These are phyloP conservation scores for Epichloe gansuensis DNA, from an alignment of 2,329 filamentous ascomycete species.

Conservation along the genomic window DNA sequence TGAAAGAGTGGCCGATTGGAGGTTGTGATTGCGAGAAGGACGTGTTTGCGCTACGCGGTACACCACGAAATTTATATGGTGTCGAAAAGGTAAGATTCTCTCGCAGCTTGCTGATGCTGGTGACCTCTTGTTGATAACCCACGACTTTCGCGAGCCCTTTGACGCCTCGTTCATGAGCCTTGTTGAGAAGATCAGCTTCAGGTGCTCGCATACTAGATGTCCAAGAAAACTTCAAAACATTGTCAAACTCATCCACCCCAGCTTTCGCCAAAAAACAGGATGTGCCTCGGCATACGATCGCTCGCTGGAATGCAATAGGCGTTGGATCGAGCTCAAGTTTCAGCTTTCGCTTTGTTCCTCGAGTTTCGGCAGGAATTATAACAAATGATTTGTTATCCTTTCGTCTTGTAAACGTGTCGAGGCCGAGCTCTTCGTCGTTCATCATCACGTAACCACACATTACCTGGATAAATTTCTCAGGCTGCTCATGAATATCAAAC, in stretches of 20 bases:
- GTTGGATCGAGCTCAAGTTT: neutral
- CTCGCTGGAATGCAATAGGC: neutral
- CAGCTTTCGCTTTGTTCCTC: neutral
- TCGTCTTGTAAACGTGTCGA: constrained; percentile 1
- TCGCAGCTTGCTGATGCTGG: neutral
- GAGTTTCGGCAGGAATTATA: neutral
- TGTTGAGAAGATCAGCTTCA: neutral
- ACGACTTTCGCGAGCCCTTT: neutral
- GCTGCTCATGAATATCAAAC: constrained; percentile 2
- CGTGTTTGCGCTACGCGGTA: neutral
- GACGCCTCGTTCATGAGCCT: neutral
- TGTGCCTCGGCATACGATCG: neutral
- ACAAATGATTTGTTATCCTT: neutral
- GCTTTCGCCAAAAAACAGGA: neutral
- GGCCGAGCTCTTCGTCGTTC: constrained; percentile 5
- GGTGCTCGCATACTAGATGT: neutral
- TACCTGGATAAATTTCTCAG: neutral
- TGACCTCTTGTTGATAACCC: neutral
- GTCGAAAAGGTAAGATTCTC: neutral
- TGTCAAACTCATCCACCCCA: neutral
- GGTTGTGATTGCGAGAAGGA: neutral
- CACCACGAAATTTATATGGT: neutral
- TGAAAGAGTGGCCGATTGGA: neutral
- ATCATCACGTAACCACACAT: constrained; percentile 5
- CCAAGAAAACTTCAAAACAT: neutral